Base-by-base conservation (phyloP, 352 stramenopile genomes). In the Phytopythium montanum region DNA sequence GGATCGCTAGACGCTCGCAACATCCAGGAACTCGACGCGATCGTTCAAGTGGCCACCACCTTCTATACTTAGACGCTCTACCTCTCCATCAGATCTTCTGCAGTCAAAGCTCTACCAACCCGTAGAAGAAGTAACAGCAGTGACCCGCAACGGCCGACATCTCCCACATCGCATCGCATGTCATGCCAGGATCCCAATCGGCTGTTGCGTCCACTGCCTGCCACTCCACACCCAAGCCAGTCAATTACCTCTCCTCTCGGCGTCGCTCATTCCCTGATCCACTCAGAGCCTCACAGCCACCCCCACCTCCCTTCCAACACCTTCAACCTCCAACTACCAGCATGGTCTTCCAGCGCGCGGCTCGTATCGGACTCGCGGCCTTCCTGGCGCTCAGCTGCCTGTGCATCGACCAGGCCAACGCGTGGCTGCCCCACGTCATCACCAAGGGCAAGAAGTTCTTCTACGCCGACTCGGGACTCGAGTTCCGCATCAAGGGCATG, bases 371-470 rank as follows among this genome's bases (percentile, higher is more conserved):
- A 3, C 41, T 48, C n/a, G 41, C 41, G 12, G n/a, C 41, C 5
- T 48, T 48, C n/a, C 4, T 48, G 41, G 41, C 41, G 6, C n/a
- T 48, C n/a, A 48, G 41, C n/a, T 48, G 41, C n/a, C 4, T 48
- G n/a, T 48, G 41, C 10, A 48, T 48, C 41, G 21, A 48, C 6
- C 39, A 45, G 23, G 18, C 39, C 39, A 21, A 76, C 62, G 75
- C 71, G 18, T 88, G 73, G 78, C n/a, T 79, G 16, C 48, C 73
- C 12, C 73, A 69, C 1, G 75, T 88, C 62, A 56, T 86, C 3
- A 42, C 61, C 33, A 86, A 84, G 56, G 83, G 85, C 60, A 93
- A 93, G 72, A 95, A 94, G 63, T 82, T 95, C 61, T 96, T 94
- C 67, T 69, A 93, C 68, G 82, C 75, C 16, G 59, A 74, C 3